Conservation (phyloP, 352 stramenopile species). For the Globisporangium nagaii region DNA sequence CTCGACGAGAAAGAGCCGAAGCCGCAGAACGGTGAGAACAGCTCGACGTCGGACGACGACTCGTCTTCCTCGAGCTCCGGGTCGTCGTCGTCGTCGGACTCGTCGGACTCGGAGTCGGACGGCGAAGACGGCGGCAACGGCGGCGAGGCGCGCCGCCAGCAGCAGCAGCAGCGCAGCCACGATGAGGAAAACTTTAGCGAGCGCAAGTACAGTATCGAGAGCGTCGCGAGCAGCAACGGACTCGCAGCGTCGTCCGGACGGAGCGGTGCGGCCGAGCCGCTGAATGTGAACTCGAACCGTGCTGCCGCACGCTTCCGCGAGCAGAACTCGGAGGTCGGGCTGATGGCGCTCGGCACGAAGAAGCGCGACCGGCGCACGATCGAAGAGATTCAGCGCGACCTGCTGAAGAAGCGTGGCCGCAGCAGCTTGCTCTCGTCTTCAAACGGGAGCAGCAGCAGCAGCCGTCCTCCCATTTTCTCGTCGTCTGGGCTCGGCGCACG, state of each 20-base stretch:
- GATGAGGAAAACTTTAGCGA: slow-evolving; percentile 9
- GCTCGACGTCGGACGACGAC: slow-evolving; percentile 68
- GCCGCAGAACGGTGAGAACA: slow-evolving; percentile 33
- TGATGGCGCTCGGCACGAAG: slow-evolving; percentile 81
- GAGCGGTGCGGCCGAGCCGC: slow-evolving; percentile 17
- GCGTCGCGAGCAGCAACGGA: slow-evolving; percentile 16
- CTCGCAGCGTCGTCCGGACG: slow-evolving; percentile 1
- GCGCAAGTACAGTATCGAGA: slow-evolving; percentile 38
- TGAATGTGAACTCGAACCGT: slow-evolving; percentile 72
- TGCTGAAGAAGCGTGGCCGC: slow-evolving; percentile 53
- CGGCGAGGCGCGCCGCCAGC: slow-evolving; percentile 12
- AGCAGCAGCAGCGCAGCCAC: slow-evolving; percentile 2
- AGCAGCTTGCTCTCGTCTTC: slow-evolving; percentile 5
- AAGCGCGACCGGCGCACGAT: slow-evolving; percentile 85
- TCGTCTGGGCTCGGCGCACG: slow-evolving; percentile 18
- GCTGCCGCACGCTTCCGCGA: slow-evolving; percentile 63
- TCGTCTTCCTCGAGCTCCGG: slow-evolving; percentile 65
- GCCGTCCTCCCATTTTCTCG: not conserved
- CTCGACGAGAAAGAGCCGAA: slow-evolving; percentile 23
- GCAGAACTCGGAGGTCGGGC: slow-evolving; percentile 33
- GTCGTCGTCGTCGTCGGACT: slow-evolving; percentile 72
- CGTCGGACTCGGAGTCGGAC: slow-evolving; percentile 78
- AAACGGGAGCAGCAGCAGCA: not conserved
- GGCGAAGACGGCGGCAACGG: slow-evolving; percentile 28
- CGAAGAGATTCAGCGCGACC: slow-evolving; percentile 81